These are phyloP conservation scores for Fusarium newnesense DNA, from an alignment of 2,329 filamentous ascomycete species.

Conservation along the genomic window DNA sequence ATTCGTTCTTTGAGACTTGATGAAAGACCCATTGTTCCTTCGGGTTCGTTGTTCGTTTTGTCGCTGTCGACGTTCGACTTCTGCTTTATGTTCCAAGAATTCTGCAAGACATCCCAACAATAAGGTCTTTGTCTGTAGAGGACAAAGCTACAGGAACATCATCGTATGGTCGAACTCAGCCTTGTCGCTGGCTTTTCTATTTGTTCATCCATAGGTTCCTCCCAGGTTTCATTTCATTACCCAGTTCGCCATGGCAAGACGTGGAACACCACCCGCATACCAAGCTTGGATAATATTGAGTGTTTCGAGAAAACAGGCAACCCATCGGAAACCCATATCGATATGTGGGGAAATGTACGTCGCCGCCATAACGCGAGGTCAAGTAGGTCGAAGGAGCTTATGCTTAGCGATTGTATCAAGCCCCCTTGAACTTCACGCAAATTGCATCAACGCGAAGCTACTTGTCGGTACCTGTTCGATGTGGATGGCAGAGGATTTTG, in stretches of 20 bases:
- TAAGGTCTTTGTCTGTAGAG: constrained; percentile 4
- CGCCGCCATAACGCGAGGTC: not conserved
- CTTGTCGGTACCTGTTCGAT: not conserved
- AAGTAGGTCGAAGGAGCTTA: not conserved
- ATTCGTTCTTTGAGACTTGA: not conserved
- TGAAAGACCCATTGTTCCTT: constrained; percentile 10
- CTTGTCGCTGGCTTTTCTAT: not conserved
- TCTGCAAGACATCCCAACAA: not conserved
- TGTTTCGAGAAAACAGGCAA: not conserved
- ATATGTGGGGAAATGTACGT: not conserved
- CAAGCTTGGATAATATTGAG: not conserved
- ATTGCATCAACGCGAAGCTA: not conserved
- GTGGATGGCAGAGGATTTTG: not conserved
- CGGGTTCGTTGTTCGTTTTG: not conserved
- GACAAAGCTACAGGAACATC: not conserved
- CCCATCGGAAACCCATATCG: not conserved
- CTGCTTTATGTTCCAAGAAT: not conserved
- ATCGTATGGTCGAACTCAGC: not conserved
- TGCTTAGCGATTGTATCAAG: not conserved
- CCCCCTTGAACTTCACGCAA: not conserved
- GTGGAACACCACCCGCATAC: not conserved
- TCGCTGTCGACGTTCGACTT: not conserved
- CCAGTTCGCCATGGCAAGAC: not conserved
- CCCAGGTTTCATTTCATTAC: not conserved
- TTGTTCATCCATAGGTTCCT: not conserved